Percentiles rank a stretch among this genome's conserved stretches.
Conservation (phyloP, 2,329 filamentous ascomycete genomes). For the Xylaria sp. region DNA sequence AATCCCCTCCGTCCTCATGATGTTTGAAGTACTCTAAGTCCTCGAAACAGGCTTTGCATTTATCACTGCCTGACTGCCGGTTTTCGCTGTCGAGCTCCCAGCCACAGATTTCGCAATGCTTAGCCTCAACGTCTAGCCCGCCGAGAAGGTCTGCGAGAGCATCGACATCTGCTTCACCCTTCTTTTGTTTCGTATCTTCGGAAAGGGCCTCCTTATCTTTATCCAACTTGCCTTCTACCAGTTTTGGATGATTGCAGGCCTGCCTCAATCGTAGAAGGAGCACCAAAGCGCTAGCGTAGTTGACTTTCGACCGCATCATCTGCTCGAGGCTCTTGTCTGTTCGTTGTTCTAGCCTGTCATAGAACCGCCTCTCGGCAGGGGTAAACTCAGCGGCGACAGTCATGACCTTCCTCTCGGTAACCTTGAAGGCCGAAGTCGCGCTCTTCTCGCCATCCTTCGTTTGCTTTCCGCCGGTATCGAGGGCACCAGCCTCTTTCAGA, state of each 20-base stretch:
- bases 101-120: conserved; percentile 84
- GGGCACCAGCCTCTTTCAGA: conserved; percentile 81
- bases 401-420: conserved; percentile 87
- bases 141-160: conserved; percentile 85
- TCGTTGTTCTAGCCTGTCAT: conserved; percentile 78
- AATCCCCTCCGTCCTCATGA: conserved; percentile 44
- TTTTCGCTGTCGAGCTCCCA: conserved; percentile 61
- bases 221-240: conserved; percentile 82
- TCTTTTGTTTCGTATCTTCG: conserved; percentile 59
- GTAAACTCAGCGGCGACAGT: conserved; percentile 79
- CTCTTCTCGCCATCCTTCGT: conserved; percentile 49
- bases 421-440: conserved; percentile 73
- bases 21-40: conserved; percentile 69
- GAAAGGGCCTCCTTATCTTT: conserved; percentile 85
- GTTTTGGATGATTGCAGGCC: conserved; percentile 89
- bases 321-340: conserved; percentile 84
- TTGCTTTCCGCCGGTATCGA: conserved; percentile 74
- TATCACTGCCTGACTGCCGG: conserved; percentile 44
- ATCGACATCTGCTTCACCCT: conserved; percentile 70
- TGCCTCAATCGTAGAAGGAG: conserved; percentile 88
- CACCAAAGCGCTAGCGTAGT: conserved; percentile 92
- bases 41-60: conserved; percentile 73
- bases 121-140: conserved; percentile 75
- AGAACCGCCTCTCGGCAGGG: conserved; percentile 80
- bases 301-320: conserved; percentile 84